Base-by-base conservation (phyloP, 1,139 yeast genomes). In the Blastobotrys proliferans region DNA sequence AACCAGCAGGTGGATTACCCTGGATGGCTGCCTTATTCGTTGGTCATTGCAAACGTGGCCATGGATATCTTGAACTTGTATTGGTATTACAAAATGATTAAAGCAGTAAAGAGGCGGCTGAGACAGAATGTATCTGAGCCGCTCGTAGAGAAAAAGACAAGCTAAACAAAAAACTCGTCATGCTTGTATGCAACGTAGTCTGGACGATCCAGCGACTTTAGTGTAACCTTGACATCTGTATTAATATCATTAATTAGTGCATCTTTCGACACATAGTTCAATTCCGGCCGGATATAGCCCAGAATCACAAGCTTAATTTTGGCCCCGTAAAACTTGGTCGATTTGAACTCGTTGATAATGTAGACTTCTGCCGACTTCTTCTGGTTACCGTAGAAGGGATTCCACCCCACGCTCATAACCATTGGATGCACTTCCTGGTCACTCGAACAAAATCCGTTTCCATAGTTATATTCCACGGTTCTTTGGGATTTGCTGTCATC, bases 391-490 rank as follows among this genome's bases (percentile, higher is more conserved):
- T 81, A 94, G 63, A 83, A 92, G 14, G 98, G 98, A 60, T 92
- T 94, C 86, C 88, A 87, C 1, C 99, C 99, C 21, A 94, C 76
- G 16, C 95, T 86, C 86, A 90, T 83, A 17, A 90, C 97, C 83
- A 88, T 87, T 0, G 97, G 97, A 1, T 72, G 73, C 11, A 64
- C 64, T 13, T 64, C 65, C 16, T 69, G 55, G 38, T 75, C 76
- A 0, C 57, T 57, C 0, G 53, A 58, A 1, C 54, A 46, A 32
- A 87, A 62, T 16, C 63, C 56, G 8, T 66, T 55, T 1, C 97
- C 97, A 57, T 78, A 77, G 51, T 81, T 81, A 60, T 46, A 68
- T 63, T 30, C 84, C 74, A 48, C 76, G 13, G 26, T 13, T 13
- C 39, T 13, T 37, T 42, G 13, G 34, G 41, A 10, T 14, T 48